Evolutionary conservation across 2,329 filamentous ascomycete genomes (phyloP).

Genomic region (Trichothecium sympodiale): DNA sequence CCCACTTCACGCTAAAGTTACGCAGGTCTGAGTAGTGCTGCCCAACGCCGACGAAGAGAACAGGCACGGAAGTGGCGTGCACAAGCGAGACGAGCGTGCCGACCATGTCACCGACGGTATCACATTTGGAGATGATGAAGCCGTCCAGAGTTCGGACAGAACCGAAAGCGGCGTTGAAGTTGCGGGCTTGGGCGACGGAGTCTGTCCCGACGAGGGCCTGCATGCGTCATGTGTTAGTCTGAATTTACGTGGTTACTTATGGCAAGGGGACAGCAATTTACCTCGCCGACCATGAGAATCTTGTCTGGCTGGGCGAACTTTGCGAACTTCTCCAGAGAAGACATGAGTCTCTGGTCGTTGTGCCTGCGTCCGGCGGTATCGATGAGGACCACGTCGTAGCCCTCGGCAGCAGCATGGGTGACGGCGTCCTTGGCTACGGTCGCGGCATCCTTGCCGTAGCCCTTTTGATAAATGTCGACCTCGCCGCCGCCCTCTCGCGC

Average conservation of each 20-base stretch:
- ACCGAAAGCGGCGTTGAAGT: conserved; percentile 92
- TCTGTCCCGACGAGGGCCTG: conserved; percentile 88
- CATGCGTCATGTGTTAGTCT: conserved; percentile 1
- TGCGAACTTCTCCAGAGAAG: conserved; percentile 90
- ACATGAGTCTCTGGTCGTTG: conserved; percentile 95
- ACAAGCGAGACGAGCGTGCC: conserved; percentile 93
- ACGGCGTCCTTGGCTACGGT: conserved; percentile 93
- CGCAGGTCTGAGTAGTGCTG: conserved; percentile 59
- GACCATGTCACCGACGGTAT: conserved; percentile 99
- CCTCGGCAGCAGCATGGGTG: conserved; percentile 59
- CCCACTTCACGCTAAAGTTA: conserved; percentile 60
- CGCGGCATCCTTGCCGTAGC: conserved; percentile 95
- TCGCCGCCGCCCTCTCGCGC: conserved; percentile 70
- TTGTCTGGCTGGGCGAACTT: conserved; percentile 95
- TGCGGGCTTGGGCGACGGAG: conserved; percentile 86
- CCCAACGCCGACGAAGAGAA: conserved; percentile 75
- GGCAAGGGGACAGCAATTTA: conserved; percentile 12
- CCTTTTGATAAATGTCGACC: conserved; percentile 91
- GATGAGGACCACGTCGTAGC: conserved; percentile 89
- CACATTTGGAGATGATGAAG: conserved; percentile 97
- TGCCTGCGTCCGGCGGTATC: conserved; percentile 92
- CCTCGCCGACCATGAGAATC: conserved; percentile 83
- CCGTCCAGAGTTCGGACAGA: conserved; percentile 72
- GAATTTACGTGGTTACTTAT: background rate
- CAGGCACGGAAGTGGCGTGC: conserved; percentile 91